Conservation (phyloP, 2,329 filamentous ascomycete species). For the Didymella pinodella region DNA sequence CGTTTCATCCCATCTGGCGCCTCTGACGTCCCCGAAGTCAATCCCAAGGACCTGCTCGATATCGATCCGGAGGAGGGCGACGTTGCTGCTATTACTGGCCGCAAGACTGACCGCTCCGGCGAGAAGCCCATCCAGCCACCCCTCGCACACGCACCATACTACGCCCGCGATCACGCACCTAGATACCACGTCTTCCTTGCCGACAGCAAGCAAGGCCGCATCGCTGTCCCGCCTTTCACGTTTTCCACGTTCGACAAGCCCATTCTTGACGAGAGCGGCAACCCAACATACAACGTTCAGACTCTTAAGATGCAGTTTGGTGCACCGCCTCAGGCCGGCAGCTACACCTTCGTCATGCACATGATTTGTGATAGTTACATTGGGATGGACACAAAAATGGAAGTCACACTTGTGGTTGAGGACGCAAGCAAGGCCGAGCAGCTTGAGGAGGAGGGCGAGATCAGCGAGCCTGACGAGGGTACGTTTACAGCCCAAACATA, state of each 20-base stretch:
- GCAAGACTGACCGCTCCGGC: conserved; percentile 71
- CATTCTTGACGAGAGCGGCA: conserved; percentile 78
- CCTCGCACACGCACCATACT: conserved; percentile 89
- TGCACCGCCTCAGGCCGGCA: conserved; percentile 87
- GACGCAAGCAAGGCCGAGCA: conserved; percentile 84
- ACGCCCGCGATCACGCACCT: conserved; percentile 86
- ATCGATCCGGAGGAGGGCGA: conserved; percentile 93
- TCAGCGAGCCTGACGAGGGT: conserved; percentile 98
- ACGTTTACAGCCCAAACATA: not conserved
- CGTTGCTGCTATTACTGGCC: conserved; percentile 81
- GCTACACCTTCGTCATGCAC: conserved; percentile 95
- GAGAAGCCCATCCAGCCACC: conserved; percentile 76
- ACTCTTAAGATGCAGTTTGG: conserved; percentile 98
- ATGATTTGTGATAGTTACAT: conserved; percentile 94
- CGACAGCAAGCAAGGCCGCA: conserved; percentile 92
- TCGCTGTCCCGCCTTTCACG: conserved; percentile 95
- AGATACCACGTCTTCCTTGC: conserved; percentile 95
- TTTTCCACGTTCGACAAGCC: conserved; percentile 92
- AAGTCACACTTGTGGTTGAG: conserved; percentile 87
- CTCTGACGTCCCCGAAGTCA: conserved; percentile 74
- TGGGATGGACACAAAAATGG: conserved; percentile 90
- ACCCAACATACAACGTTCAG: conserved; percentile 92
- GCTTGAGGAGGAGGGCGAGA: conserved; percentile 88
- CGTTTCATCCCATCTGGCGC: conserved; percentile 90
- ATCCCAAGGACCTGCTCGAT: conserved; percentile 84